Conservation (phyloP, 805 yeast genomes). For the Kodamaea sagamina region DNA sequence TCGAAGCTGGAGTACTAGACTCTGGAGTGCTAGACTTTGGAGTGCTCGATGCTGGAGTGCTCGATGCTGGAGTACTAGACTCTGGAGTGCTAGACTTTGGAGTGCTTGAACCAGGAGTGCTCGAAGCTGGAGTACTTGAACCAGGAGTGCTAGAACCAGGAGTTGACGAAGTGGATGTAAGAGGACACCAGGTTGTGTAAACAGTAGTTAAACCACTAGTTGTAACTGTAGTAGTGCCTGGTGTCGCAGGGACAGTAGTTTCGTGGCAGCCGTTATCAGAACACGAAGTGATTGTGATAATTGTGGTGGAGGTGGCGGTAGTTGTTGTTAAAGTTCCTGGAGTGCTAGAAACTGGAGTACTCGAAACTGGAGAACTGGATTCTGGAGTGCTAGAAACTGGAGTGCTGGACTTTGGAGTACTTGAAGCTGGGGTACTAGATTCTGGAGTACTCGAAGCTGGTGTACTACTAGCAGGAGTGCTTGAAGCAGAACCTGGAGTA, state of each 20-base stretch:
- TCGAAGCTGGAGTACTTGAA: slow-evolving; percentile 1
- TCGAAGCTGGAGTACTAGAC: not conserved
- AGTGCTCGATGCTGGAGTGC: slow-evolving; percentile 18
- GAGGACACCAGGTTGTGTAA: slow-evolving; percentile 45
- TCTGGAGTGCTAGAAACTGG: slow-evolving; percentile 10
- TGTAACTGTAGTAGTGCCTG: slow-evolving; percentile 31
- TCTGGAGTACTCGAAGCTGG: too few species aligned
- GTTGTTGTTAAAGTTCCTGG: slow-evolving; percentile 7
- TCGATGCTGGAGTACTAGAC: slow-evolving; percentile 25
- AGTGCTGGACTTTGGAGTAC: too few species aligned
- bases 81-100: slow-evolving; percentile 31
- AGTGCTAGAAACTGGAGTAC: slow-evolving; percentile 6
- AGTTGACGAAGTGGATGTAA: slow-evolving; percentile 15
- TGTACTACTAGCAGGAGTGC: too few species aligned
- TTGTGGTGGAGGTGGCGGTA: slow-evolving; percentile 24
- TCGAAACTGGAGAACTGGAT: too few species aligned
- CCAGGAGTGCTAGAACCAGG: slow-evolving; percentile 1
- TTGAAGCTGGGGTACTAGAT: too few species aligned
- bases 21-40: slow-evolving; percentile 10
- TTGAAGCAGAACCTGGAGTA: slow-evolving; percentile 3
- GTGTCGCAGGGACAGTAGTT: slow-evolving; percentile 20
- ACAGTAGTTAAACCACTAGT: slow-evolving; percentile 36
- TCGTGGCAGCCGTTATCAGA: slow-evolving; percentile 30
- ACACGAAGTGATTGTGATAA: slow-evolving; percentile 43
- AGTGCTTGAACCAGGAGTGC: slow-evolving; percentile 3